phyloP scores from a whole-genome alignment of 805 yeast species.

The Kodamaea hsintzibuensis region DNA sequence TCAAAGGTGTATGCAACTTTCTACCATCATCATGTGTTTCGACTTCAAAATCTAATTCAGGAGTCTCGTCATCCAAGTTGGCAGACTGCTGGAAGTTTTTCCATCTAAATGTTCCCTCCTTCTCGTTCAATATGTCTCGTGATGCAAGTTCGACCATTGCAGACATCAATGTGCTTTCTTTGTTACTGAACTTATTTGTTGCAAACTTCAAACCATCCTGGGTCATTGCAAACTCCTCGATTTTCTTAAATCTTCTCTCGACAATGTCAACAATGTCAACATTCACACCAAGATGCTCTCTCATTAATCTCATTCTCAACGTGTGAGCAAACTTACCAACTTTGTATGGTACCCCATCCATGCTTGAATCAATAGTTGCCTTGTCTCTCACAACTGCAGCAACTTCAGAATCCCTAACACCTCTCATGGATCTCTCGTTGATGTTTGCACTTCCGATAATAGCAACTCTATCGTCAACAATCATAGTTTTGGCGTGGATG shows the following conservation, averaged over 20 bases:
- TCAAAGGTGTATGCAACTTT: slow-evolving; percentile 31
- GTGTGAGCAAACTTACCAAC: slow-evolving; percentile 91
- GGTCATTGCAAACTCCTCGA: slow-evolving; percentile 48
- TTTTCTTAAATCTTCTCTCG: slow-evolving; percentile 63
- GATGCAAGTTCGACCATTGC: slow-evolving; percentile 77
- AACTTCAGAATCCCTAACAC: slow-evolving; percentile 90
- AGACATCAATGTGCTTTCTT: slow-evolving; percentile 44
- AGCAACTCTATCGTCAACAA: slow-evolving; percentile 91
- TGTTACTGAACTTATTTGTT: slow-evolving; percentile 40
- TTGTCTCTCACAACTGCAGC: slow-evolving; percentile 88
- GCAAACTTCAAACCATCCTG: slow-evolving; percentile 45
- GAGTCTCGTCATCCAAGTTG: slow-evolving; percentile 10
- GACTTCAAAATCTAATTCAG: slow-evolving; percentile 29
- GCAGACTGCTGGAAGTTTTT: slow-evolving; percentile 26
- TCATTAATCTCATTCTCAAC: slow-evolving; percentile 85
- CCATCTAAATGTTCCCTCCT: slow-evolving; percentile 52
- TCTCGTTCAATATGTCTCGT: slow-evolving; percentile 58
- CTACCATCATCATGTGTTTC: slow-evolving; percentile 11
- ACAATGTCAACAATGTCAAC: slow-evolving; percentile 82
- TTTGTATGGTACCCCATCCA: slow-evolving; percentile 79
- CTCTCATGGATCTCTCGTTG: slow-evolving; percentile 95
- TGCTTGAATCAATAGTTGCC: slow-evolving; percentile 62
- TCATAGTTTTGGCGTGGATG: slow-evolving; percentile 88
- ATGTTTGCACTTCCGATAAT: slow-evolving; percentile 97
- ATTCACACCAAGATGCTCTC: slow-evolving; percentile 95